These are phyloP conservation scores for Albatrellus ellisii DNA, from an alignment of 768 basidiomycete genomes.

Conservation along the genomic window DNA sequence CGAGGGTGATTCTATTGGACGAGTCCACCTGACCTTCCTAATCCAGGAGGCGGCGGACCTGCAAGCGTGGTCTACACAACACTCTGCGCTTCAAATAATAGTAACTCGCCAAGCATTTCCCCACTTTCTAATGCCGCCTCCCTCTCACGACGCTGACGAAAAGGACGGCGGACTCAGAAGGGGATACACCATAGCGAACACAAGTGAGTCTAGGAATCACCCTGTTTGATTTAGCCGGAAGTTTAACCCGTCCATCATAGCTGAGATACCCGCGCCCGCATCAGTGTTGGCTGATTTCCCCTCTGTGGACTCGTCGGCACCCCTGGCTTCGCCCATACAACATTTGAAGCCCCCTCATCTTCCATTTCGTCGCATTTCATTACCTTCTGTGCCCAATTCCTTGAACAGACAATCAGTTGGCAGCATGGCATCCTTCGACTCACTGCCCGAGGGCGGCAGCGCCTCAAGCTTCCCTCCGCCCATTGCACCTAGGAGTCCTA, in stretches of 20 bases:
- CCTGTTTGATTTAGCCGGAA: not conserved
- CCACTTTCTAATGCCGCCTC: too few species aligned
- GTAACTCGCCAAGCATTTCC: too few species aligned
- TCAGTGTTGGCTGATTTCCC: constrained; percentile 11
- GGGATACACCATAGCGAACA: too few species aligned
- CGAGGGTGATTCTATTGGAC: too few species aligned
- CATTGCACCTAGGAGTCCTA: constrained; percentile 21
- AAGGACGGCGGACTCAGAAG: too few species aligned
- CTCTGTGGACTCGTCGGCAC: constrained; percentile 4
- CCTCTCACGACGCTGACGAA: too few species aligned
- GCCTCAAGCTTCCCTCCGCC: constrained; percentile 17
- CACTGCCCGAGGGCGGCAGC: constrained; percentile 40
- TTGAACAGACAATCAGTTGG: constrained; percentile 50
- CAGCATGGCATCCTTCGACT: constrained; percentile 65
- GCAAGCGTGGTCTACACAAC: too few species aligned
- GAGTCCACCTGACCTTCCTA: too few species aligned
- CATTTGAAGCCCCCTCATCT: constrained; percentile 41
- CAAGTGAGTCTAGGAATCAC: not conserved
- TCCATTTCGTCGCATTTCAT: constrained; percentile 32
- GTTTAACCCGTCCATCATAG: not conserved
- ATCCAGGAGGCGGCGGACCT: too few species aligned
- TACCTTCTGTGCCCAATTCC: constrained; percentile 27
- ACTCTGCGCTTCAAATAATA: too few species aligned
- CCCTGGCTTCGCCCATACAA: constrained; percentile 2
- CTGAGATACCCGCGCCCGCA: too few species aligned